Evolutionary conservation across 2,329 filamentous ascomycete species (phyloP), one percentile per base, ranked within the genome.

Genomic region (Aspergillus latus): DNA sequence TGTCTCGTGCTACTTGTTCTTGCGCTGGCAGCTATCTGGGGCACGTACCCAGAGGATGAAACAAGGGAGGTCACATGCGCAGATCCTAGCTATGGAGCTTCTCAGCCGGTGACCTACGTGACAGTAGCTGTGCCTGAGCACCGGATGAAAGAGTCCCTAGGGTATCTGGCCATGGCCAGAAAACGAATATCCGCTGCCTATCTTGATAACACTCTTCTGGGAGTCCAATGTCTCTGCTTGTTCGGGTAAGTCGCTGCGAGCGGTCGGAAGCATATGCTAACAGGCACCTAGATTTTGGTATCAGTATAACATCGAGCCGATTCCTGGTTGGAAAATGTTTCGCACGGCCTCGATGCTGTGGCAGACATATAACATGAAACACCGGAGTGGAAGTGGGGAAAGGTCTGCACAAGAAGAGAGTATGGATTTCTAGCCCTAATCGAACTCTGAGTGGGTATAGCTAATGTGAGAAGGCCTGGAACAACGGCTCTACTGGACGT

Each of bases 321-420:
- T 66, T 29, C 59, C 62, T 1, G 64, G 64, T 2, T 66, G 64
- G 64, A 66, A 66, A 52, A 64, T 64, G 62, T 66, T 66, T 43
- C 64, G 64, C 15, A 59, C 64, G 36, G 64, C 63, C 32, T 66
- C 64, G 32, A 66, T 64, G 61, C 44, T 66, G 36, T 66, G 64
- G 64, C 62, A 66, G 30, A 64, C 64, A 7, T 66, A 66, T 60
- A 62, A 64, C 29, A 32, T 66, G 56, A 64, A 61, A 43, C 61
- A 65, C 47, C 62, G 62, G 13, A 60, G 57, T 21, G 63, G 60
- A 16, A 61, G 54, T 16, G 62, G 54, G 5, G 49, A 59, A 9
- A 49, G 64, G 47, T 64, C 61, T 32, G 58, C 59, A 26, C 61
- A 65, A 50, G 64, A 66, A 57, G 60, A 66, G 56, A 66, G 64